A percentile compares a stretch with the other conserved stretches of the same genome.
These are phyloP conservation scores for Globisporangium abappressorium DNA, from an alignment of 352 stramenopile genomes.

Conservation along the genomic window DNA sequence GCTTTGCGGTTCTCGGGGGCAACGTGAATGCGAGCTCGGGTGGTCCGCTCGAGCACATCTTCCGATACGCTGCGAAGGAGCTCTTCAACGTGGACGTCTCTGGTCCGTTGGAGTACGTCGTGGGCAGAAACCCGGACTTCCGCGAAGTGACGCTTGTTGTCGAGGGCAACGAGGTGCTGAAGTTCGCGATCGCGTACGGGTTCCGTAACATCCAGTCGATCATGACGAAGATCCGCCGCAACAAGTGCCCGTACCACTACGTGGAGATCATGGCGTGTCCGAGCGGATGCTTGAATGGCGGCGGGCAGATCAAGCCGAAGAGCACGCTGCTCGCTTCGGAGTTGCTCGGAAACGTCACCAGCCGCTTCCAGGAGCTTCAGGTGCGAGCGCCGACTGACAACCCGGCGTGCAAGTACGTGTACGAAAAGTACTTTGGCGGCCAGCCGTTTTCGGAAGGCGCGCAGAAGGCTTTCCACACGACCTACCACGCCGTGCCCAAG, in stretches of 20 bases:
- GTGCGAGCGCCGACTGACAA: slow-evolving; percentile 63
- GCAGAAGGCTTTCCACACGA: slow-evolving; percentile 62
- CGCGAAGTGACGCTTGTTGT: slow-evolving; percentile 72
- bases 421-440: slow-evolving; percentile 77
- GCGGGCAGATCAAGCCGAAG: slow-evolving; percentile 89
- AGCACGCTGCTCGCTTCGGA: slow-evolving; percentile 51
- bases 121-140: slow-evolving; percentile 89
- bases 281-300: slow-evolving; percentile 96
- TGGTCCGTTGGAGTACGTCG: slow-evolving; percentile 83
- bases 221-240: slow-evolving; percentile 90
- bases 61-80: slow-evolving; percentile 86
- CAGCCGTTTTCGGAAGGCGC: slow-evolving; percentile 72
- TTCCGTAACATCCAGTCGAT: slow-evolving; percentile 97
- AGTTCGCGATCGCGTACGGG: slow-evolving; percentile 94
- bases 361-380: slow-evolving; percentile 62
- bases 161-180: slow-evolving; percentile 81
- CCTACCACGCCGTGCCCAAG: slow-evolving; percentile 84
- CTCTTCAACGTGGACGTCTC: slow-evolving; percentile 86
- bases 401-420: slow-evolving; percentile 72
- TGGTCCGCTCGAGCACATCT: slow-evolving; percentile 92
- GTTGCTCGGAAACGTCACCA: slow-evolving; percentile 63
- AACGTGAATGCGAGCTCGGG: slow-evolving; percentile 73
- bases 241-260: slow-evolving; percentile 93
- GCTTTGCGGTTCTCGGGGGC: slow-evolving; percentile 50
- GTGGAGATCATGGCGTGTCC: slow-evolving; percentile 99